A percentile compares a stretch with the other conserved stretches of the same genome.
These are phyloP conservation scores for Cladosporium sp. DNA, from an alignment of 2,329 filamentous ascomycete genomes.

Conservation along the genomic window DNA sequence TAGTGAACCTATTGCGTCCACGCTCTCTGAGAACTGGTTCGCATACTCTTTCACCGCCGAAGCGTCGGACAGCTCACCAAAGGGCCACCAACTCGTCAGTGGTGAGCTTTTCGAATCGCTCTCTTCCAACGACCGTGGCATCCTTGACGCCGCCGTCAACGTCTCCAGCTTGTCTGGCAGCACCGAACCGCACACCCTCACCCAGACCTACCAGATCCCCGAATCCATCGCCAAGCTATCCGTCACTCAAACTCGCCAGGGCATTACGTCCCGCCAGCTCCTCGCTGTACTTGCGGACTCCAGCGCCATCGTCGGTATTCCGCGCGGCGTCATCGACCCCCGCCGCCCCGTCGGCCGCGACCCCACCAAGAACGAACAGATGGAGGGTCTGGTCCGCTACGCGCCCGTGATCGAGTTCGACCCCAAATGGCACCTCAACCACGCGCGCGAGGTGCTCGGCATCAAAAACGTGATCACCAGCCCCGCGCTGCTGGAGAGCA, in stretches of 20 bases:
- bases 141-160: slow-evolving; percentile 62
- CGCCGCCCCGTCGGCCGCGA: slow-evolving; percentile 81
- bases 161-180: slow-evolving; percentile 69
- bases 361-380: slow-evolving; percentile 67
- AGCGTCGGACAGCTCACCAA: slow-evolving; percentile 50
- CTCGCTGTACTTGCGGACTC: slow-evolving; percentile 69
- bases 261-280: slow-evolving; percentile 77
- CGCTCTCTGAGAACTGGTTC: slow-evolving; percentile 92
- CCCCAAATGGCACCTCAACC: slow-evolving; percentile 70
- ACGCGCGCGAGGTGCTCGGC: slow-evolving; percentile 74
- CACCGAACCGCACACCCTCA: slow-evolving; percentile 66
- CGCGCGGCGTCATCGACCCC: slow-evolving; percentile 73
- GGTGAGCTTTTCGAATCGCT: slow-evolving; percentile 88
- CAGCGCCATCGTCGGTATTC: slow-evolving; percentile 71
- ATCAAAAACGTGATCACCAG: slow-evolving; percentile 66
- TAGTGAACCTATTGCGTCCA: slow-evolving; percentile 65
- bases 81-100: slow-evolving; percentile 79
- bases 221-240: slow-evolving; percentile 72
- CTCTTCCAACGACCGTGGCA: slow-evolving; percentile 74
- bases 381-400: slow-evolving; percentile 79
- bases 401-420: slow-evolving; percentile 74
- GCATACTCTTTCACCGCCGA: slow-evolving; percentile 67
- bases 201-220: slow-evolving; percentile 74
- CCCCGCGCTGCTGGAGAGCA: slow-evolving; percentile 83
- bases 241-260: slow-evolving; percentile 84